A percentile compares a stretch with the other conserved stretches of the same genome.
Evolutionary conservation across 1,284 basidiomycete genomes (phyloP).

Genomic region (Cryptococcus neoformans): DNA sequence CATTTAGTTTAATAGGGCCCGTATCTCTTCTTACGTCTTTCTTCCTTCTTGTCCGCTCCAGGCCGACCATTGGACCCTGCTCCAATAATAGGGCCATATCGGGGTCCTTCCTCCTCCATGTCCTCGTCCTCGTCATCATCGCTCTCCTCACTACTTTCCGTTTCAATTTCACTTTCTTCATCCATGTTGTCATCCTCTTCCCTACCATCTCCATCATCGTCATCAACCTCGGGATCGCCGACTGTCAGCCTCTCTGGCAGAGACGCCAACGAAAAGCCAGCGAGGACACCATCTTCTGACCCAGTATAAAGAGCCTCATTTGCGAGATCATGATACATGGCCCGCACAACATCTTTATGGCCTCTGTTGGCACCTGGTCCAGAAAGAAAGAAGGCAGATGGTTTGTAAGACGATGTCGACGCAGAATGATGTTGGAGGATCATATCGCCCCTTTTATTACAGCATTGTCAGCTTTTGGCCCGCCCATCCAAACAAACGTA

Average conservation of each 20-base stretch:
- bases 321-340: conserved; percentile 40
- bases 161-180: conserved; percentile 42
- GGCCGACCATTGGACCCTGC: conserved; percentile 1
- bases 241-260: conserved; percentile 27
- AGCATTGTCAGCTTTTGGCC: background rate
- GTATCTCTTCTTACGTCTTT: conserved; percentile 14
- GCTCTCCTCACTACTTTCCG: conserved; percentile 20
- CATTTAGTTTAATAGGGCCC: conserved; percentile 11
- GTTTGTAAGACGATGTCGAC: conserved; percentile 20
- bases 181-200: conserved; percentile 31
- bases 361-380: conserved; percentile 30
- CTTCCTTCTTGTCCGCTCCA: conserved; percentile 9
- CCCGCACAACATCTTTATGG: conserved; percentile 49
- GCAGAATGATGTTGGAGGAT: conserved; percentile 38
- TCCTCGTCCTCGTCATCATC: conserved; percentile 17
- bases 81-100: conserved; percentile 22
- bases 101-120: conserved; percentile 20
- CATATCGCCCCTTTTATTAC: conserved; percentile 40
- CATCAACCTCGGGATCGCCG: conserved; percentile 43
- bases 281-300: conserved; percentile 48
- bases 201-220: conserved; percentile 38
- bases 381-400: conserved; percentile 42
- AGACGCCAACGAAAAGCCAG: conserved; percentile 45
- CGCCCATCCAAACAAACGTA: background rate
- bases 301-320: conserved; percentile 50